Base-by-base conservation (phyloP, 179 eudicot genomes). In the Spergularia azorica region DNA sequence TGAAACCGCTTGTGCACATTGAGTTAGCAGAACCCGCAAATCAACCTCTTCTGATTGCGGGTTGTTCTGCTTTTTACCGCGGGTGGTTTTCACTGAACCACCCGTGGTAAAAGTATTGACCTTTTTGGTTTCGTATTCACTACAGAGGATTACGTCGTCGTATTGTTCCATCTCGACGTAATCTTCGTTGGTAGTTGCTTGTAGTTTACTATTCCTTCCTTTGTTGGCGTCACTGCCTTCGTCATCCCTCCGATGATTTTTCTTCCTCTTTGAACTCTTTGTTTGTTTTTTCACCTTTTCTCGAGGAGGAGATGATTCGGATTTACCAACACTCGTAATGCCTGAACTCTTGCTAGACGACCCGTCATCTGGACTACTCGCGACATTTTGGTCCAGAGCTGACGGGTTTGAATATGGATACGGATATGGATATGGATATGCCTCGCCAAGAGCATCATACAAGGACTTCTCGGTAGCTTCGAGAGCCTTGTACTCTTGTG, bases 381-480 rank as follows among this genome's bases (percentile, higher is more conserved):
- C 58, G 2, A 39, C 3, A 17, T 57, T 48, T 18, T 3, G 74
- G 68, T 58, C 66, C 26, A 15, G 18, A 32, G 67, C 15, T 17
- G 63, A 55, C 3, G 78, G 63, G 2, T 71, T 14, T 57, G 74
- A n/a, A n/a, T n/a, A n/a, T n/a, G n/a, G n/a, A n/a, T n/a, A n/a
- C n/a, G n/a, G n/a, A n/a, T n/a, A n/a, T n/a, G n/a, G 63, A 32
- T 51, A 70, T 14, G 81, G 76, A 48, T 62, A 77, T 62, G 62
- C 67, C 14, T 67, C 81, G 0, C 86, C 86, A 63, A 86, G 79
- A 50, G 72, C 88, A 66, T 88, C 90, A 69, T 63, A 83, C 17
- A 88, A 72, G 3, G 89, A 85, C 66, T 85, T 83, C 69, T 87
- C 90, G 18, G 90, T 86, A 12, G 81, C 88, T 71, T 78, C 76